Evolutionary conservation across 495 filamentous ascomycete genomes (phyloP), one percentile per base, ranked within the genome.

Genomic region (Clavariopsis aquatica): DNA sequence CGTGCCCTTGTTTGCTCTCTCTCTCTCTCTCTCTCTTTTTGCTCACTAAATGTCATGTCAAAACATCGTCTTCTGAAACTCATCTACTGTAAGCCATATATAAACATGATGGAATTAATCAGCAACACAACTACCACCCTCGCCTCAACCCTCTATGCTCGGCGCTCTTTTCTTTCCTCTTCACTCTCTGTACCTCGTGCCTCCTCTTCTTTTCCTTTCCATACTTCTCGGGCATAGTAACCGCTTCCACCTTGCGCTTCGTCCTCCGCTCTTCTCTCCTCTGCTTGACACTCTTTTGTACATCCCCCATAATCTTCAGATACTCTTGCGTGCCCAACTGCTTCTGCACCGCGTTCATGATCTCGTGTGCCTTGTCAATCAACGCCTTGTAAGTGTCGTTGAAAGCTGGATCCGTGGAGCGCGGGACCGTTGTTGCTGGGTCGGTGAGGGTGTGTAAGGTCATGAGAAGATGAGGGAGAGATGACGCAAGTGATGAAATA

Each of bases 391-490:
- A 87, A 1, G 80, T 78, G 20, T 84, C 80, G 65, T 81, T 85
- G 81, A 92, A 94, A 0, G 73, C 73, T 45, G 84, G 78, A 71
- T 93, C 87, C 7, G 77, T 74, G 19, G 87, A 89, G 57, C 84
- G 84, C 0, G 89, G 87, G 1, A 81, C 76, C 0, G 87, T 83
- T 41, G 93, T 92, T 0, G 85, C 83, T 15, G 89, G 78, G 69
- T 97, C 92, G 0, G 90, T 93, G 47, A 97, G 75, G 71, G 93
- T 89, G 71, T 92, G 86, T 19, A 97, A 81, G 17, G 94, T 91
- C 23, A 88, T 83, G 5, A 98, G 82, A 56, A 96, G 82, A 7
- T 80, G 81, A 52, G 81, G 79, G 20, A 93, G 76, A 9, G 83
- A 87, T 0, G 83, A 79, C 4, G 69, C 70, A 8, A 98, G 78